phyloP scores from a whole-genome alignment of 176 grass and related monocot genomes.

The Panicum miliaceum region DNA sequence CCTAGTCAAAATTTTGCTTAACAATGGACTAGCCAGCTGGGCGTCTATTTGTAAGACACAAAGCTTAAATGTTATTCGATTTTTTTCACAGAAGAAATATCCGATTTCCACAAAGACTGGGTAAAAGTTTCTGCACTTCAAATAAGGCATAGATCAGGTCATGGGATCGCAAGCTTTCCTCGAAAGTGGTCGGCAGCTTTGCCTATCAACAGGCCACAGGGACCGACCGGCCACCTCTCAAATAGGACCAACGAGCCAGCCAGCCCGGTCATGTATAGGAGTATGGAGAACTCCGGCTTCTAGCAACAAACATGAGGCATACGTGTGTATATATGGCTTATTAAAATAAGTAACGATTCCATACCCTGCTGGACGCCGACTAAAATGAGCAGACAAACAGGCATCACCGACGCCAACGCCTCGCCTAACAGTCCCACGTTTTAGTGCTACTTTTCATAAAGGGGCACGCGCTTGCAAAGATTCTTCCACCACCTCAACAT shows the following conservation, averaged over 20 bases:
- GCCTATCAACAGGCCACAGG: neutral
- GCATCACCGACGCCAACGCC: conserved; percentile 9
- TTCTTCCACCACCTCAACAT: conserved; percentile 40
- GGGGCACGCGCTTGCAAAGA: conserved; percentile 28
- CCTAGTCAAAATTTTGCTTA: neutral
- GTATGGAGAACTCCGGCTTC: conserved; percentile 12
- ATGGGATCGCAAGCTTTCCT: neutral
- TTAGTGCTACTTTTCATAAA: conserved; percentile 25
- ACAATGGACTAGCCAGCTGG: too few species aligned
- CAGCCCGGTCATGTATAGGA: neutral
- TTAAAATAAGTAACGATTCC: neutral
- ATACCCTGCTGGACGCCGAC: neutral
- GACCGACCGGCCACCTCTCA: neutral
- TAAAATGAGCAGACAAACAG: conserved; percentile 32
- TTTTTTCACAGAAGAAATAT: neutral
- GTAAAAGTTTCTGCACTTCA: neutral
- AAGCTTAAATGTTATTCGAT: neutral
- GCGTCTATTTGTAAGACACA: neutral
- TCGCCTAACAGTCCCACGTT: neutral
- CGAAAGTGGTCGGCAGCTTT: conserved; percentile 13
- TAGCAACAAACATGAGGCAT: neutral
- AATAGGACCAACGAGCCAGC: conserved; percentile 15
- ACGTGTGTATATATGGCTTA: neutral
- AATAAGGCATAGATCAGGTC: neutral
- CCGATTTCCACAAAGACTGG: neutral